A percentile compares a stretch with the other conserved stretches of the same genome.
phyloP scores from a whole-genome alignment of 2,329 filamentous ascomycete genomes.

The Colletotrichum theobromicola region DNA sequence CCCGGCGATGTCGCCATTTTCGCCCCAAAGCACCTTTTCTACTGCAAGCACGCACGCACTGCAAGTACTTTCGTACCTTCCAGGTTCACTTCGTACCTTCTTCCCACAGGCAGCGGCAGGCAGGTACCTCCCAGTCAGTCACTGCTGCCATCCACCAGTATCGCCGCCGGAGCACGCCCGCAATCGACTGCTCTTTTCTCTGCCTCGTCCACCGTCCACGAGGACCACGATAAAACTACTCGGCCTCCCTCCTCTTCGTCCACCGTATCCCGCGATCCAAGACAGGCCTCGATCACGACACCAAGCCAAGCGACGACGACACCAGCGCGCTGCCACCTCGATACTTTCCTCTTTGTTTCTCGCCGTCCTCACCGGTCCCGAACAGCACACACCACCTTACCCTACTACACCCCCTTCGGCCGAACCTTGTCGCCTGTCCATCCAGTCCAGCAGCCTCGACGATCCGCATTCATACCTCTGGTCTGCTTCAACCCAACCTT shows the following conservation, averaged over 20 bases:
- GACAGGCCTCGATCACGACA: not conserved
- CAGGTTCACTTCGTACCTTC: too few species aligned
- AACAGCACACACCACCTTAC: not conserved
- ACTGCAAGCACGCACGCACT: too few species aligned
- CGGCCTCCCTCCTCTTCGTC: not conserved
- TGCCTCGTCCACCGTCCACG: not conserved
- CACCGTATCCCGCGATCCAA: not conserved
- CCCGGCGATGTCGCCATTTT: slow-evolving; percentile 42
- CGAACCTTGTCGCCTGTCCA: slow-evolving; percentile 1
- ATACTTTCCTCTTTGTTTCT: not conserved
- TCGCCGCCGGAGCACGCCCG: not conserved
- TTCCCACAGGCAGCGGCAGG: not conserved
- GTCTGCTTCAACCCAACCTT: not conserved
- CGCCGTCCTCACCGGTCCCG: not conserved
- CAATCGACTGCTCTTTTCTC: not conserved
- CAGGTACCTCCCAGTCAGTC: not conserved
- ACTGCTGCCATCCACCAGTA: too few species aligned
- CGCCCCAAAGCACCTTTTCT: slow-evolving; percentile 42
- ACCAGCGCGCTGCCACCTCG: not conserved
- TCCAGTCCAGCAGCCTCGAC: not conserved
- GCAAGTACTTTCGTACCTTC: too few species aligned
- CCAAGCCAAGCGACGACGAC: not conserved
- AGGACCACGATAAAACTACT: not conserved
- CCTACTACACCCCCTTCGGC: not conserved
- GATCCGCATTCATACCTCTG: not conserved